phyloP scores from a whole-genome alignment of 192 early-diverging fungal genomes.

The Coemansia sp. region DNA sequence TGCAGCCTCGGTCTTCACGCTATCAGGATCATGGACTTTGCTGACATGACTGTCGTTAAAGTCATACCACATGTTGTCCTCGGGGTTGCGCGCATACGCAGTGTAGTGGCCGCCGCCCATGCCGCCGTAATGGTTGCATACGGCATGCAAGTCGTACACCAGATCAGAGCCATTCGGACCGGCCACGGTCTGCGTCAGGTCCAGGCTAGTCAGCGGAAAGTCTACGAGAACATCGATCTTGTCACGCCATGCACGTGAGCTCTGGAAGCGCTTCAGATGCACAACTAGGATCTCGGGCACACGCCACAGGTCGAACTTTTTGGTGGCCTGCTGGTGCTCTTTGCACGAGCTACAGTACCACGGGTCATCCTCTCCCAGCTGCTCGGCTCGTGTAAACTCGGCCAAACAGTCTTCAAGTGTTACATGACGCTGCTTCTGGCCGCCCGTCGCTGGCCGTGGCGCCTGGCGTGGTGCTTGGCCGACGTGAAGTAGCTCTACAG shows the following conservation, averaged over 20 bases:
- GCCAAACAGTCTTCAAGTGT: constrained; percentile 68
- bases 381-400: constrained; percentile 74
- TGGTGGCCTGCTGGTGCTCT: constrained; percentile 72
- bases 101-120: constrained; percentile 86
- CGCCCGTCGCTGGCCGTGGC: background rate
- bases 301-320: constrained; percentile 78
- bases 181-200: constrained; percentile 58
- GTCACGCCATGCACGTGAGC: constrained; percentile 63
- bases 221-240: constrained; percentile 76
- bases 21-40: constrained; percentile 20
- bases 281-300: constrained; percentile 78
- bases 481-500: constrained; percentile 3
- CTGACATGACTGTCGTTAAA: constrained; percentile 76
- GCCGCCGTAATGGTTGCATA: constrained; percentile 83
- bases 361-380: constrained; percentile 70
- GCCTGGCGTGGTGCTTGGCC: constrained; percentile 13
- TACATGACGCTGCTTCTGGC: constrained; percentile 30
- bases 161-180: constrained; percentile 35
- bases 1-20: constrained; percentile 36
- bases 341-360: constrained; percentile 82
- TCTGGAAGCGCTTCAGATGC: constrained; percentile 80
- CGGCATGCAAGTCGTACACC: constrained; percentile 72
- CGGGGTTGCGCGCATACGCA: constrained; percentile 69
- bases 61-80: constrained; percentile 74
- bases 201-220: constrained; percentile 65